Conservation (phyloP, 768 basidiomycete species). For the Tulasnella sp. region DNA sequence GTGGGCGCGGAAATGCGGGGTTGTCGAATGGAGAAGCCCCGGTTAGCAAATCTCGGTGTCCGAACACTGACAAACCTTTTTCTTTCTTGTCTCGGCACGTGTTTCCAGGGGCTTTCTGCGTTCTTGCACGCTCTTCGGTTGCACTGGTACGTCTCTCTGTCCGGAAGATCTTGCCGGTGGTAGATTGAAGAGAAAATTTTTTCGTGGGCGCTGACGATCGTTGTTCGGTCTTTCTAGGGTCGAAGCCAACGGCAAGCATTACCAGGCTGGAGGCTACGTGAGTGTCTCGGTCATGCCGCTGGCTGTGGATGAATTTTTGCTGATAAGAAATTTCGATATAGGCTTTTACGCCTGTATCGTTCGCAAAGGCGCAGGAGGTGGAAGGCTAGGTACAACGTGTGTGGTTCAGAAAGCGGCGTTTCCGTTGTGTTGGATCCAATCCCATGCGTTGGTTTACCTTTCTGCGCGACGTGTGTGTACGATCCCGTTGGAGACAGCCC, state of each 20-base stretch:
- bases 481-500: background rate
- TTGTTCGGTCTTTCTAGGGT: conserved; percentile 34
- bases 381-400: conserved; percentile 16
- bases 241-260: conserved; percentile 95
- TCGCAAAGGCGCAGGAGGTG: conserved; percentile 23
- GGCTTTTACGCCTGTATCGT: conserved; percentile 27
- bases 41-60: background rate
- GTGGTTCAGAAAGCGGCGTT: background rate
- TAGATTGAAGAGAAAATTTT: background rate
- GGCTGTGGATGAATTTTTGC: background rate
- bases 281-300: conserved; percentile 27
- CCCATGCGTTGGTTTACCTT: background rate
- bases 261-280: conserved; percentile 81
- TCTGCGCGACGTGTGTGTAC: background rate
- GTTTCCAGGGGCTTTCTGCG: conserved; percentile 70
- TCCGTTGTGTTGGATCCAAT: background rate
- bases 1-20: background rate
- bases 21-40: conserved; percentile 7
- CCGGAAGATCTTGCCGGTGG: conserved; percentile 1
- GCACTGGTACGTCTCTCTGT: conserved; percentile 50
- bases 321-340: conserved; percentile 16
- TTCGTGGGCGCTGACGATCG: background rate
- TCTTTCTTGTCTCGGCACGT: background rate
- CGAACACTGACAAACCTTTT: background rate
- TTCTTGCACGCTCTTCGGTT: conserved; percentile 93